phyloP scores from a whole-genome alignment of 257 asterid genomes.

The Hygrophila difformis region DNA sequence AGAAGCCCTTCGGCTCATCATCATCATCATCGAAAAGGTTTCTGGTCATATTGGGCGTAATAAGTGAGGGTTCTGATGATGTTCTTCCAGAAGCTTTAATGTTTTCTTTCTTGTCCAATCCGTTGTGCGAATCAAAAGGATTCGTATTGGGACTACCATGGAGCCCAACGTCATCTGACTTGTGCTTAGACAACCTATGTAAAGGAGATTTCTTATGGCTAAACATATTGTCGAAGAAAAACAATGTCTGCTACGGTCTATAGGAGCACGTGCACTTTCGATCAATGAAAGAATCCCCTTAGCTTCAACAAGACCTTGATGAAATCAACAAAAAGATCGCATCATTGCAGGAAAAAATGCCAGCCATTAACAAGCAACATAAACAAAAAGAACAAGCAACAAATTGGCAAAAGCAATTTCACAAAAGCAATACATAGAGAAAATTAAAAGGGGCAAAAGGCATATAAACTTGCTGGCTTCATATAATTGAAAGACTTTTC shows the following conservation, averaged over 20 bases:
- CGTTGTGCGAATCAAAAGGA: constrained; percentile 75
- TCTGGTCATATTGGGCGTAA: constrained; percentile 23
- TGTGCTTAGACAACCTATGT: constrained; percentile 36
- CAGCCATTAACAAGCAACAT: neutral
- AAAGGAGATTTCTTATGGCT: constrained; percentile 59
- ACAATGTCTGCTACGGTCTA: constrained; percentile 7
- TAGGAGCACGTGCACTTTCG: constrained; percentile 8
- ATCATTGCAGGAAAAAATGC: too few relatives aligned
- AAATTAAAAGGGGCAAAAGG: too few relatives aligned
- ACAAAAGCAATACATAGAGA: too few relatives aligned
- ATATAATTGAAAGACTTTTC: too few relatives aligned
- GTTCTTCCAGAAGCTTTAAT: constrained; percentile 36
- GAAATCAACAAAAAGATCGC: too few relatives aligned
- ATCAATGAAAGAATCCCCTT: constrained; percentile 12
- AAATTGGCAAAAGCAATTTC: too few relatives aligned
- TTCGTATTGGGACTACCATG: constrained; percentile 28
- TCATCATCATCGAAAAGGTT: constrained; percentile 67
- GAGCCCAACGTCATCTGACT: constrained; percentile 24
- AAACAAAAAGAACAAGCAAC: constrained; percentile 4
- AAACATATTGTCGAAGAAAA: constrained; percentile 48
- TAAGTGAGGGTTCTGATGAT: constrained; percentile 56
- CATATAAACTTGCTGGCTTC: too few relatives aligned
- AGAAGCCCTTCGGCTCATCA: constrained; percentile 18
- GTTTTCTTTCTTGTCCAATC: constrained; percentile 43
- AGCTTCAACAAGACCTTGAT: constrained; percentile 18